Base-by-base conservation (phyloP, 495 filamentous ascomycete species). In the Thozetella sp. region DNA sequence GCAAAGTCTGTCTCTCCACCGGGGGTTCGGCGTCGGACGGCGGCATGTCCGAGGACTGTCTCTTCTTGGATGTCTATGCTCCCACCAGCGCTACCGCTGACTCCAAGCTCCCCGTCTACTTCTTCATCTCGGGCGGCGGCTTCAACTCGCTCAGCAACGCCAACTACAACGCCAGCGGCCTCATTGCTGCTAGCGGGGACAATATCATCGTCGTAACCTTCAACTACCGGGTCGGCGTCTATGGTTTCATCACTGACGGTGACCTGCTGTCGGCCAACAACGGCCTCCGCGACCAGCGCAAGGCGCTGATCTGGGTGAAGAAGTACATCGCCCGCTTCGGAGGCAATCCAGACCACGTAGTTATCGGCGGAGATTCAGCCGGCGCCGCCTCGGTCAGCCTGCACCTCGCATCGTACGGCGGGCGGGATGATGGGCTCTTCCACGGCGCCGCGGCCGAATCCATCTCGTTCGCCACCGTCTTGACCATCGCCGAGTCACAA, bases 121-220 rank as follows among this genome's bases (percentile, higher is more conserved):
- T 93, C 59, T 91, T 83, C 65, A 87, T 93, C 51, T 88, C 90
- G 63, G 89, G 89, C 19, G 89, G 89, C 24, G 74, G 88, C 6
- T 92, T 89, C 70, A 86, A 83, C 22, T 46, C 51, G 0, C 78
- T 86, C 60, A 76, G 82, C 23, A 88, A 88, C 67, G 70, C 83
- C 0, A 87, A 90, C 66, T 82, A 83, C 60, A 86, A 92, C 64
- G 89, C 83, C 0, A 80, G 76, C 2, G 76, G 76, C 9, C 71
- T 92, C n/a, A 75, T 92, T 56, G 53, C 74, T 63, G 84, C 83
- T 0, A 83, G 84, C 6, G 76, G 74, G 2, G 70, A 76, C 55
- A 75, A 80, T 43, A 86, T 93, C 45, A 73, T 93, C 1, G 76
- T 91, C 3, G 86, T 93, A 15, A 88, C 80, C 40, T 86, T 92